Evolutionary conservation across 192 early-diverging fungal species (phyloP).

Genomic region (Backusella circina): DNA sequence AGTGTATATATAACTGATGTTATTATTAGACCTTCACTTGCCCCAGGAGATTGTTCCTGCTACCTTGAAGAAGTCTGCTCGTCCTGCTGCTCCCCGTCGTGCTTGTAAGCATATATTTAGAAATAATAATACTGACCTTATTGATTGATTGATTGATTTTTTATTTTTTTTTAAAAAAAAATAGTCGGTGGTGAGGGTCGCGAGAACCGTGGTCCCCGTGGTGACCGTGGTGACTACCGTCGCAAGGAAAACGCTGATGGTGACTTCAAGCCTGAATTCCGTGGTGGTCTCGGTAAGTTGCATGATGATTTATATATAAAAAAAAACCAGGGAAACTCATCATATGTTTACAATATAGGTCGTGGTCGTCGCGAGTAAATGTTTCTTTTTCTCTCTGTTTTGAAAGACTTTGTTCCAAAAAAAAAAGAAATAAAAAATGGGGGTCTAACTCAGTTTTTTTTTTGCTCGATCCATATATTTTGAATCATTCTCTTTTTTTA

Average conservation of each 20-base stretch:
- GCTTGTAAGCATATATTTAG: conserved; percentile 43
- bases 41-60: conserved; percentile 96
- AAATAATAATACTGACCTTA: background rate
- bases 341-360: background rate
- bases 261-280: conserved; percentile 97
- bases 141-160: background rate
- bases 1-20: background rate
- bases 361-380: conserved; percentile 27
- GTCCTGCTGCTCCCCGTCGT: conserved; percentile 70
- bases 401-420: background rate
- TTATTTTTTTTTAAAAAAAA: background rate
- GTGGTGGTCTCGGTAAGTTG: conserved; percentile 75
- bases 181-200: conserved; percentile 75
- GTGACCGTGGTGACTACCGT: conserved; percentile 84
- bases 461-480: no score
- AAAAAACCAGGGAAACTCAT: background rate
- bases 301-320: background rate
- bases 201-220: conserved; percentile 57
- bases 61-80: conserved; percentile 94
- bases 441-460: conserved; percentile 3
- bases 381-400: background rate
- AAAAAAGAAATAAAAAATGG: background rate
- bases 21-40: conserved; percentile 77
- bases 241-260: conserved; percentile 92
- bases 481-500: no score